Conservation (phyloP, 139 green algal genomes). For the Haematococcus sp. region DNA sequence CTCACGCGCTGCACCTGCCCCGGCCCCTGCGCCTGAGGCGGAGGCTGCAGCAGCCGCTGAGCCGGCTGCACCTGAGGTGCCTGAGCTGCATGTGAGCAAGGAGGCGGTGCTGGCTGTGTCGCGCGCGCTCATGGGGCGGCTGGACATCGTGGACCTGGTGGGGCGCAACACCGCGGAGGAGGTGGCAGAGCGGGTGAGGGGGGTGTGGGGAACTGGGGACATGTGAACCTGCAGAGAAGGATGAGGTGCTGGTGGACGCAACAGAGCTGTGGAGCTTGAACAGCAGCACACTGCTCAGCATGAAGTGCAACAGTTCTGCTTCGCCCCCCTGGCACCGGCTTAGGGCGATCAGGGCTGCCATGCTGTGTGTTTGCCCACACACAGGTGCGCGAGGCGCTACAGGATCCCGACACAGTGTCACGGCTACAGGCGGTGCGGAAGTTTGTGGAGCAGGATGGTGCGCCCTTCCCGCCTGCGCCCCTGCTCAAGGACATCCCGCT, state of each 20-base stretch:
- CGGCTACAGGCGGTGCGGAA: constrained; percentile 38
- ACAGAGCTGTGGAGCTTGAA: too few species aligned
- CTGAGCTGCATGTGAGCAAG: constrained; percentile 3
- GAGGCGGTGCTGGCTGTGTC: constrained; percentile 34
- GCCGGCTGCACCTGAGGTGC: too few species aligned
- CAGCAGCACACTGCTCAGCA: too few species aligned
- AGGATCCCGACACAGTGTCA: constrained; percentile 41
- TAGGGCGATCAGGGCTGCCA: too few species aligned
- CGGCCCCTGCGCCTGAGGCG: neutral
- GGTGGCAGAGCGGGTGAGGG: constrained; percentile 52
- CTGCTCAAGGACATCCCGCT: neutral
- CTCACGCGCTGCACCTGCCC: neutral
- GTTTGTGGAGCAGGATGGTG: constrained; percentile 32
- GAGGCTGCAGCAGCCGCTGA: neutral
- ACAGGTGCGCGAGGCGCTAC: constrained; percentile 50
- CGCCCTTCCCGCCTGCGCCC: constrained; percentile 44
- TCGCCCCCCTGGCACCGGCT: too few species aligned
- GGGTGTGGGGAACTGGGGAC: too few species aligned
- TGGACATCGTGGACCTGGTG: constrained; percentile 57
- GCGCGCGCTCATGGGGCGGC: constrained; percentile 45
- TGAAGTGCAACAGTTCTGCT: too few species aligned
- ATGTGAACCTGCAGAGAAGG: too few species aligned
- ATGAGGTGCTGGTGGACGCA: too few species aligned
- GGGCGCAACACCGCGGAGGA: constrained; percentile 50
- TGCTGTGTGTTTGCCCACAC: too few species aligned